Evolutionary conservation across 495 filamentous ascomycete genomes (phyloP), one percentile per base, ranked within the genome.

Genomic region (Trichocladium antarcticum): DNA sequence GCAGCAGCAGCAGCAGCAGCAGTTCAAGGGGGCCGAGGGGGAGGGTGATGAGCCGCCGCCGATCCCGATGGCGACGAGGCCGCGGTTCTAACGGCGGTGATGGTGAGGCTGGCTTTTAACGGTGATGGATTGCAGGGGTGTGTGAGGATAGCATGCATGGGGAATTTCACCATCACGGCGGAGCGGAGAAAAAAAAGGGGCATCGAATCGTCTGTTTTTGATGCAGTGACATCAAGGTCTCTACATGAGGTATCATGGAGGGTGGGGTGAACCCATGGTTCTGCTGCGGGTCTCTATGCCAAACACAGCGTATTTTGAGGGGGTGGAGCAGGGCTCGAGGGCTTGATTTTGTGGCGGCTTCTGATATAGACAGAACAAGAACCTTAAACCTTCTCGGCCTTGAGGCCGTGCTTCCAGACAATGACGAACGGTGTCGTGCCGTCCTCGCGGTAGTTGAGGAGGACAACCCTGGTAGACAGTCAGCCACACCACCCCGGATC

Each of bases 401-500:
- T 75, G 58, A 98, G 73, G 57, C 92, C 93, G 68, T 96, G 83
- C 79, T 95, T 96, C 93, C 92, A 98, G 74, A 94, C 72, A 51
- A 78, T 81, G 46, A 95, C 75, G 60, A 74, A 98, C 31, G 92
- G 92, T 22, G 90, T 97, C 51, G 83, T 68, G 66, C 92, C 92
- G 57, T 97, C 93, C 63, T 93, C 89, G 60, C 90, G 88, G 76
- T 95, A 98, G 74, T 97, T 90, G 64, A 96, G 82, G 47, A 96
- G 87, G 48, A 92, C 75, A 61, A 94, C 77, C 87, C 88, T 95
- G 53, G 20, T 42, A 41, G 32, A 28, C 66, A 67, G 61, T 54
- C 12, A 57, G 50, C 19, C 15, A 54, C 28, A 45, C 12, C 37
- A 32, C 0, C 10, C 1, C 12, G 6, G 12, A 21, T 19, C 11